Base-by-base conservation (phyloP, 116 monocot species). In the Phalaenopsis hybrid region DNA sequence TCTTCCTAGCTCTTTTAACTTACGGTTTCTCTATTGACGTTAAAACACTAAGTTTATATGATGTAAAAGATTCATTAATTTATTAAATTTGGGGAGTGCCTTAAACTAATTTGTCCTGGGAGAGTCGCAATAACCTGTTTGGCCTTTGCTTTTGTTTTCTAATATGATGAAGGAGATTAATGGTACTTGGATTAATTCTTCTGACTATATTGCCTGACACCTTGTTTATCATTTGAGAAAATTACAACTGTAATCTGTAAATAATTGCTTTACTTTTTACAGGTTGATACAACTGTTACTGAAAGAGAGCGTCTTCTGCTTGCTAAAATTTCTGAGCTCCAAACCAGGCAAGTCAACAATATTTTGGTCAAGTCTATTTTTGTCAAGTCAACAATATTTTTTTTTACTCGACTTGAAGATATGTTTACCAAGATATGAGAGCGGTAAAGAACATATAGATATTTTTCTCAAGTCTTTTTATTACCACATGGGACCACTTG, bases 261-360 rank as follows among this genome's bases (percentile, higher is more conserved):
- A 73, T 73, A 75, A 46, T 1, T 41, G 3, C 9, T 45, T 31
- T 75, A 7, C 45, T 55, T 88, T 74, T 78, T 21, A 37, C 81
- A 90, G 90, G 82, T 75, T 59, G 90, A 90, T 63, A 57, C 82
- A 78, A 70, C 84, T 82, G 79, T 73, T 2, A 61, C 81, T 45
- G 90, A 90, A 86, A 82, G 86, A 80, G 88, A 88, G 77, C 88
- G 86, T 7, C 49, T 85, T 51, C 73, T 90, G 51, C 90, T 88
- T 80, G 23, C 61, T 59, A 90, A 86, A 57, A 88, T 90, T 51
- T 85, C 82, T 55, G 90, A 88, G 58, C 82, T 90, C 7, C 86
- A 90, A 82, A 76, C 84, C 68, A 88, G 83, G 90, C 88, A 87
- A 37, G 79, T 86, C 48, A 41, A 11, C 15, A 67, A 76, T 76